Base-by-base conservation (phyloP, 768 basidiomycete genomes). In the Phlebiopsis flavidoalba region DNA sequence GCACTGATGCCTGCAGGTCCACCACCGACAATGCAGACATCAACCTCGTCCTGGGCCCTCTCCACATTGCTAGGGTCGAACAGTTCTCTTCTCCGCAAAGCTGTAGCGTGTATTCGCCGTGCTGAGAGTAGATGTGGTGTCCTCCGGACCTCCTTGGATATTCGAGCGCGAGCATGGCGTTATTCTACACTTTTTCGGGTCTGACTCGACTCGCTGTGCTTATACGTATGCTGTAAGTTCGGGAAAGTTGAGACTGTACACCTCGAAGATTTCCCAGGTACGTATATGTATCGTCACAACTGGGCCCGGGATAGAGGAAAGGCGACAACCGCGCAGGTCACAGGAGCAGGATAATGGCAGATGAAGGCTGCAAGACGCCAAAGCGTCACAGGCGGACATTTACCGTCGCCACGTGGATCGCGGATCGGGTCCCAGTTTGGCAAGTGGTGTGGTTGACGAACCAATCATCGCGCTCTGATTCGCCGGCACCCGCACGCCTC, bases 1-100 rank as follows among this genome's bases (percentile, higher is more conserved):
- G 96, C 95, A 64, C 88, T 89, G 62, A 99, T 81, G 6, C 97
- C 96, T 0, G 97, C 96, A 0, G 97, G 97, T 2, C 95, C 97
- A 2, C 83, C 95, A 10, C 96, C 96, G 59, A 97, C 95, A 69
- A 99, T 98, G 72, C 94, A 96, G 37, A 98, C 95, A 67, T 99
- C 96, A 37, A 95, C 95, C 48, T 93, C 85, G 68, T 98, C 97
- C 47, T 87, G 82, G n/a, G 85, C 85, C 12, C 95, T 83, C 64
- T 97, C 91, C 17, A 94, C 79, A n/a, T 71, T 74, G 15, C 73
- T 73, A 0, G 87, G 82, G 67, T 90, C 81, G 71, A 83, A 80
- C 6, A 60, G 63, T 36, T 76, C 77, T 59, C 79, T 63, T 50
- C 64, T 53, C n/a, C 70, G 60, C 19, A 57, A 51, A 0, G 68